phyloP scores from a whole-genome alignment of 345 rosid genomes.

The Nephelium lappaceum region DNA sequence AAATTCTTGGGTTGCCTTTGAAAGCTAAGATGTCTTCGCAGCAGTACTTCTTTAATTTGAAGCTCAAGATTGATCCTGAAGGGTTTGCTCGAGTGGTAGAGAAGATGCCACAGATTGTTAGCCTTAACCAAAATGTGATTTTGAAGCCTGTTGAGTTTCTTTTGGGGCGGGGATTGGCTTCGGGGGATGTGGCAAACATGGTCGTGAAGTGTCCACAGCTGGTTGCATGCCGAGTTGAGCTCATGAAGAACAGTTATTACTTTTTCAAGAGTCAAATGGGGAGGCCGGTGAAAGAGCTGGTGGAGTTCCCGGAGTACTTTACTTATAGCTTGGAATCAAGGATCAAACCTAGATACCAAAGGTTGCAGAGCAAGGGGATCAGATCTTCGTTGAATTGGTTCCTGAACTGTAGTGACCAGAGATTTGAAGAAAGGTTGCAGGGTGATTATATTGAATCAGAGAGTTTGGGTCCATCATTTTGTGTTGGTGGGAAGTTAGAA shows the following conservation, averaged over 20 bases:
- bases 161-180: slow-evolving; percentile 61
- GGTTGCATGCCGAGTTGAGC: slow-evolving; percentile 55
- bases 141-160: slow-evolving; percentile 83
- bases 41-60: slow-evolving; percentile 80
- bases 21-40: slow-evolving; percentile 89
- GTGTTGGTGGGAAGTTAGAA: slow-evolving; percentile 79
- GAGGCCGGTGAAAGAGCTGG: slow-evolving; percentile 74
- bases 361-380: slow-evolving; percentile 70
- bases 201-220: slow-evolving; percentile 83
- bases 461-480: slow-evolving; percentile 60
- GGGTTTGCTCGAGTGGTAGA: slow-evolving; percentile 73
- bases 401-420: slow-evolving; percentile 89
- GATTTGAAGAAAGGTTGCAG: slow-evolving; percentile 82
- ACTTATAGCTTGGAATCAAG: slow-evolving; percentile 95
- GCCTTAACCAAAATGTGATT: slow-evolving; percentile 80
- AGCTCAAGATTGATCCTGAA: slow-evolving; percentile 85
- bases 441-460: slow-evolving; percentile 78
- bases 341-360: slow-evolving; percentile 85
- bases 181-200: slow-evolving; percentile 71
- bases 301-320: slow-evolving; percentile 86
- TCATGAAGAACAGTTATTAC: slow-evolving; percentile 86
- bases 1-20: slow-evolving; percentile 73
- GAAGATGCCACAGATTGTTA: slow-evolving; percentile 90
- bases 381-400: slow-evolving; percentile 83
- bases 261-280: slow-evolving; percentile 87